Evolutionary conservation across 1,139 yeast genomes (phyloP), one percentile per base, ranked within the genome.

Genomic region (Nematodospora anomalae): DNA sequence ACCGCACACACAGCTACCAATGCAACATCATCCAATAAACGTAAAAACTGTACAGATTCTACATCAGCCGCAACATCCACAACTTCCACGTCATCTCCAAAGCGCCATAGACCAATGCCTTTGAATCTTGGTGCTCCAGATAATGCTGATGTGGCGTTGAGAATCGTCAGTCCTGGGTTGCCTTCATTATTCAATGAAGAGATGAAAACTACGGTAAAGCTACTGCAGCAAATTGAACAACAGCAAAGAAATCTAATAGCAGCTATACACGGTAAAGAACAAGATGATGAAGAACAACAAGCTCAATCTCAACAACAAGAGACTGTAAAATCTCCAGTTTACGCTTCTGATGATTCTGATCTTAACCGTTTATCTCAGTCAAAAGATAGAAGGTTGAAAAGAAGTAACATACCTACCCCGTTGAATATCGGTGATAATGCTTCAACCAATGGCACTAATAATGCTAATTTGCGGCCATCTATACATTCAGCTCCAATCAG

Each of bases 171-270:
- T 41, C 80, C 80, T n/a, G 78, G 78, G 0, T 52, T 73, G 25
- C 74, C 77, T 3, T 66, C 77, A 2, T 67, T 64, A 10, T 50
- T 74, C 25, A 65, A 60, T 44, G 64, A 63, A 21, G 75, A 72
- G 45, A 72, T 75, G 78, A 65, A 65, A 41, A 51, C 66, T 26
- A 73, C 79, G 2, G 62, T 75, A 34, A 57, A 64, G 40, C 57
- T 69, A 11, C 70, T 77, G 30, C 71, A 69, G 45, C 52, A 62
- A 32, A 75, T 76, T 15, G 71, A 74, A 42, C 65, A 62, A 35
- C 79, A 75, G 44, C 80, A 76, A 48, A 62, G 66, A 28, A 57
- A 60, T 32, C 54, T 75, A 32, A 75, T 76, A 24, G 76, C 76
- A 2, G 58, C 71, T 4, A 58, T 75, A 41, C 57, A 36, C 20